These are phyloP conservation scores for Diutina pseudorugosa DNA, from an alignment of 1,139 yeast genomes.

Conservation along the genomic window DNA sequence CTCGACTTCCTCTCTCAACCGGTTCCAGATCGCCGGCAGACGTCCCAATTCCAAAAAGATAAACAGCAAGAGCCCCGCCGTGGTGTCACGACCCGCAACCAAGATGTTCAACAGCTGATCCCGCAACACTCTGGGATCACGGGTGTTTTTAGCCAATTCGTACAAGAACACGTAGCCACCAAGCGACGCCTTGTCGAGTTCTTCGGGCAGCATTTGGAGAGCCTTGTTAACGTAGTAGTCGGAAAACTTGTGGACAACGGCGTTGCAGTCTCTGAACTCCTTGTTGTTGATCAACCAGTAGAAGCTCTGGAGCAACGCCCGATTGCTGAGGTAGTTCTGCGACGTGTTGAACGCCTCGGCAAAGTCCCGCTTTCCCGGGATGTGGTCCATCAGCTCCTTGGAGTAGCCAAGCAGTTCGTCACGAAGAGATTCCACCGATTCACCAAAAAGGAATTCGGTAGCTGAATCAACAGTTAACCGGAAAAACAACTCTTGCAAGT, in stretches of 20 bases:
- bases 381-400: background rate
- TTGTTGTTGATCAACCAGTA: conserved; percentile 7
- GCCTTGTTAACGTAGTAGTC: conserved; percentile 18
- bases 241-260: conserved; percentile 23
- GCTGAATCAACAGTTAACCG: conserved; percentile 3
- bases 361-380: conserved; percentile 5
- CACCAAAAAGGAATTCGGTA: conserved; percentile 3
- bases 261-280: conserved; percentile 13
- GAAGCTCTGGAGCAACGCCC: conserved; percentile 7
- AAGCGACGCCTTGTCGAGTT: conserved; percentile 23
- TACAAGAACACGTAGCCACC: conserved; percentile 39
- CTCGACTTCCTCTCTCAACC: conserved; percentile 27
- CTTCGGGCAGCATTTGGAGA: conserved; percentile 12
- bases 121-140: conserved; percentile 35
- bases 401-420: conserved; percentile 1
- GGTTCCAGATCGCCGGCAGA: conserved; percentile 25
- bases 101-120: conserved; percentile 41
- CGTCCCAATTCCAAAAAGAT: conserved; percentile 33
- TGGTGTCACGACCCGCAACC: conserved; percentile 47
- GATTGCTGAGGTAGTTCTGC: conserved; percentile 7
- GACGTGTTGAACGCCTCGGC: conserved; percentile 8
- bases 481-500: conserved; percentile 4
- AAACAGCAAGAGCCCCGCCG: conserved; percentile 42
- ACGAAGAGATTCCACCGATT: background rate
- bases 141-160: conserved; percentile 38